phyloP scores from a whole-genome alignment of 2,329 filamentous ascomycete genomes.

The Chalara sp. region DNA sequence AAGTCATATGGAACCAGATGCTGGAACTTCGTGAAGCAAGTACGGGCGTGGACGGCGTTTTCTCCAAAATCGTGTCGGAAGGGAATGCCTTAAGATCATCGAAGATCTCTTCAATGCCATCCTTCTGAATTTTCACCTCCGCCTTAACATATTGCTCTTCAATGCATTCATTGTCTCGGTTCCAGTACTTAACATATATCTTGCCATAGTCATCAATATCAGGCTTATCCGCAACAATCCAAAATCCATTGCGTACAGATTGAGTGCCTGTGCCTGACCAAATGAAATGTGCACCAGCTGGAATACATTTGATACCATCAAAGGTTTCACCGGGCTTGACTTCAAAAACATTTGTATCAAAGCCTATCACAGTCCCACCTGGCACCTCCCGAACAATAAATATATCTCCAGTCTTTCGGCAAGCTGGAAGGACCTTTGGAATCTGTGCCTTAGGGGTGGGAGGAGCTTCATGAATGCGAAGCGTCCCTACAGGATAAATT shows the following conservation, averaged over 20 bases:
- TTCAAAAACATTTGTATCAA: conserved; percentile 35
- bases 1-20: conserved; percentile 48
- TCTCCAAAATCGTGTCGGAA: not conserved
- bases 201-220: conserved; percentile 22
- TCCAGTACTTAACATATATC: conserved; percentile 45
- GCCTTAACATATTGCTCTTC: conserved; percentile 37
- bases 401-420: conserved; percentile 34
- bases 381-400: conserved; percentile 47
- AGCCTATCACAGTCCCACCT: conserved; percentile 20
- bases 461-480: conserved; percentile 31
- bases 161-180: conserved; percentile 48
- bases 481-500: conserved; percentile 33
- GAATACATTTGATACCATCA: conserved; percentile 47
- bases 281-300: conserved; percentile 50
- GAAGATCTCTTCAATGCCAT: conserved; percentile 24
- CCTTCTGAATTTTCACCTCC: conserved; percentile 40
- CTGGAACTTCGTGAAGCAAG: conserved; percentile 7
- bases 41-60: not conserved
- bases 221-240: conserved; percentile 35
- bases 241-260: conserved; percentile 49
- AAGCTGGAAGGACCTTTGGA: conserved; percentile 17
- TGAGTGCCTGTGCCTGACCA: conserved; percentile 47
- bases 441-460: conserved; percentile 12
- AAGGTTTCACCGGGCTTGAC: conserved; percentile 42
- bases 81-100: conserved; percentile 19